A percentile compares a stretch with the other conserved stretches of the same genome.
These are phyloP conservation scores for Gnaphalium uliginosum DNA, from an alignment of 129 eudicot genomes.

Conservation along the genomic window DNA sequence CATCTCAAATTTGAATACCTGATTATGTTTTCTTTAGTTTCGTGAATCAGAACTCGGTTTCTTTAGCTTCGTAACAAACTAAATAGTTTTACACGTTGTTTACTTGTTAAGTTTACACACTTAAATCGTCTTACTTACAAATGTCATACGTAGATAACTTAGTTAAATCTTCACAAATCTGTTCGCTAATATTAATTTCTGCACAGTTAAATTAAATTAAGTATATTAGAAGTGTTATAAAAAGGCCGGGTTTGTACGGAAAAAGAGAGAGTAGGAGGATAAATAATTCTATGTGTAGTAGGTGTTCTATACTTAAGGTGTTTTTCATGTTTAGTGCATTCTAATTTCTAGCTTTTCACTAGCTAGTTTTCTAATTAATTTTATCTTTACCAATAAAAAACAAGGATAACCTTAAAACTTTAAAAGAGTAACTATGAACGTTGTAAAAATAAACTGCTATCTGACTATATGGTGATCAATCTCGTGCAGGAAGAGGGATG, in stretches of 20 bases:
- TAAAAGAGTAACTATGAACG: too few relatives aligned
- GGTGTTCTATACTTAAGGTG: too few relatives aligned
- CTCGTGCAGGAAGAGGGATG: conserved; percentile 86
- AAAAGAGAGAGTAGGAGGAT: too few relatives aligned
- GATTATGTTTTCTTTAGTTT: conserved; percentile 6
- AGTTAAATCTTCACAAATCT: neutral
- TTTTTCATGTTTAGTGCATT: neutral
- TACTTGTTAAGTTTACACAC: neutral
- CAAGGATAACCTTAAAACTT: neutral
- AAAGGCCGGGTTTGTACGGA: too few relatives aligned
- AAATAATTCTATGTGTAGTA: too few relatives aligned
- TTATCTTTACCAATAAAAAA: neutral
- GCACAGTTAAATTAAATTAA: too few relatives aligned
- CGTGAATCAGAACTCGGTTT: neutral
- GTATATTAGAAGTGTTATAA: too few relatives aligned
- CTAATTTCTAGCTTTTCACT: neutral
- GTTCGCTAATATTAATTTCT: neutral
- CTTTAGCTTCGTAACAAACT: neutral
- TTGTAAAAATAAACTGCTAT: neutral
- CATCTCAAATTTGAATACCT: neutral
- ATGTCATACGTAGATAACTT: neutral
- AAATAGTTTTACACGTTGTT: neutral
- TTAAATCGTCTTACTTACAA: neutral
- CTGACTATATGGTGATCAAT: neutral
- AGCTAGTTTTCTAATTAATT: neutral